Conservation (phyloP, 2,329 filamentous ascomycete species). For the Fusarium chlamydosporum region DNA sequence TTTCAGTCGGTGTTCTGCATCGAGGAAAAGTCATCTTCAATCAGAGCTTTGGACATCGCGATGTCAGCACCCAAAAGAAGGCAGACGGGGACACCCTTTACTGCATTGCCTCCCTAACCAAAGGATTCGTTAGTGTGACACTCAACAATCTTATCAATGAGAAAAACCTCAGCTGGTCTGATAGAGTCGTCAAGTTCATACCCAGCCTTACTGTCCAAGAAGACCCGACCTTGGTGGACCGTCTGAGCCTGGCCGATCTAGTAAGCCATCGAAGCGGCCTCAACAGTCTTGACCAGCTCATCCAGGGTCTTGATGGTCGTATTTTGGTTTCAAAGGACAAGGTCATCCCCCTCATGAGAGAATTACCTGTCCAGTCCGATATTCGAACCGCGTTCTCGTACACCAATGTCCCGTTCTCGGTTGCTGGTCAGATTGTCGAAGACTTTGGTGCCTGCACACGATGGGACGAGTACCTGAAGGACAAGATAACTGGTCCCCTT, state of each 20-base stretch:
- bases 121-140: not conserved
- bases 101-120: conserved; percentile 7
- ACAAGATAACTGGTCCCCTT: not conserved
- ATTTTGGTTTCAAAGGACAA: not conserved
- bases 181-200: conserved; percentile 2
- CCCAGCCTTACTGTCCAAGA: not conserved
- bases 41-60: not conserved
- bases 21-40: conserved; percentile 9
- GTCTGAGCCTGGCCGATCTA: not conserved
- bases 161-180: not conserved
- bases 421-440: not conserved
- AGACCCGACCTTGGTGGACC: not conserved
- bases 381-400: conserved; percentile 1
- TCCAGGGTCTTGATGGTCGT: conserved; percentile 3
- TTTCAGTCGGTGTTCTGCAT: conserved; percentile 13
- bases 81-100: conserved; percentile 5
- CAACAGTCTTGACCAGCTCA: conserved; percentile 4
- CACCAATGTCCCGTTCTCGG: conserved; percentile 1
- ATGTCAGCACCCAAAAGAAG: not conserved
- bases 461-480: not conserved
- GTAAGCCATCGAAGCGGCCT: conserved; percentile 5
- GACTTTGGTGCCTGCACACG: not conserved
- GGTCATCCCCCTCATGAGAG: not conserved
- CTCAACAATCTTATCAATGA: conserved; percentile 2
- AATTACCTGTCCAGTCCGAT: conserved; percentile 1